phyloP scores from a whole-genome alignment of 2,329 filamentous ascomycete species.

The Orbilia oligospora region DNA sequence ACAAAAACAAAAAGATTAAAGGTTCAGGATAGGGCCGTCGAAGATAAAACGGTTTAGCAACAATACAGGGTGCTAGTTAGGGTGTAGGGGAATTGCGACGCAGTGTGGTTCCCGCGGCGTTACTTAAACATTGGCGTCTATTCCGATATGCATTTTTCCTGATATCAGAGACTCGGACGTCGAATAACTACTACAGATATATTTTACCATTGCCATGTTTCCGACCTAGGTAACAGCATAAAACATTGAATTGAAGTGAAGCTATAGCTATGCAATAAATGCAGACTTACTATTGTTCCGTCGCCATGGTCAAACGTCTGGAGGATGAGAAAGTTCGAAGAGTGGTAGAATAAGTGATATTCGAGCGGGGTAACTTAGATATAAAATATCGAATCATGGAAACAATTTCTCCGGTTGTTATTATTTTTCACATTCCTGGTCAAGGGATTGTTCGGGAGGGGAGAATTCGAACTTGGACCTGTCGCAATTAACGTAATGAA shows the following conservation, averaged over 20 bases:
- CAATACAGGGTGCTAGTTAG: no score
- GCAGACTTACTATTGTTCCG: constrained; percentile 58
- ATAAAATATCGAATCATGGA: constrained; percentile 14
- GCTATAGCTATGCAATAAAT: not conserved
- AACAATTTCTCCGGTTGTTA: constrained; percentile 31
- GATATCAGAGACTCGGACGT: no score
- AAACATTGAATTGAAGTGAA: not conserved
- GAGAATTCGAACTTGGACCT: not conserved
- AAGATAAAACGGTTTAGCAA: no score
- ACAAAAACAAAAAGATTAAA: no score
- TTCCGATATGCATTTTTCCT: no score
- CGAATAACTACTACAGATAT: no score
- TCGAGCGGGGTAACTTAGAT: not conserved
- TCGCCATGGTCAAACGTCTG: constrained; percentile 48
- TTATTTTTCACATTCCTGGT: not conserved
- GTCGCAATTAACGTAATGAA: no score
- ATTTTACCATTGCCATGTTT: not conserved
- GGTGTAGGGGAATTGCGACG: no score
- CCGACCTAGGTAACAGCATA: not conserved
- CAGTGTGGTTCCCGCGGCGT: no score
- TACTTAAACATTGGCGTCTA: no score
- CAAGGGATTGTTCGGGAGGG: not conserved
- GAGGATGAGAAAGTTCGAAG: constrained; percentile 30
- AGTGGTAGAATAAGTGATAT: constrained; percentile 2
- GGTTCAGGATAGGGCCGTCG: no score